Evolutionary conservation across 2,329 filamentous ascomycete species (phyloP).

Genomic region (Apiospora sp.): DNA sequence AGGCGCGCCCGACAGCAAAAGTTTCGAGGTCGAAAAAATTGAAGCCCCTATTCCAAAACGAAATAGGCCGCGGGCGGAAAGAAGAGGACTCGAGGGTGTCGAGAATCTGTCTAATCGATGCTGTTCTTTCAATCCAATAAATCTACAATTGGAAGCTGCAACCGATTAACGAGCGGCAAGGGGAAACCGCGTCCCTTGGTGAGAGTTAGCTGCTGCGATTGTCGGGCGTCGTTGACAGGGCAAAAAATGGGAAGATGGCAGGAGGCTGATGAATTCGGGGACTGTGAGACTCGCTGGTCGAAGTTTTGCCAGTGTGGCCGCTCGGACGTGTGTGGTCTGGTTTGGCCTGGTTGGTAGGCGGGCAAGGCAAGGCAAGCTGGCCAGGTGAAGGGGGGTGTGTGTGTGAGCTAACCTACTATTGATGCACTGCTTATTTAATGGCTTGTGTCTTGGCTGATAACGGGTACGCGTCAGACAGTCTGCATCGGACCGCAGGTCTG

Average conservation of each 20-base stretch:
- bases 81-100: slow-evolving; percentile 26
- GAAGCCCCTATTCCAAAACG: slow-evolving; percentile 32
- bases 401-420: not conserved
- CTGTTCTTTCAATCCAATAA: slow-evolving; percentile 3
- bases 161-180: slow-evolving; percentile 41
- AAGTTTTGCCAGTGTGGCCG: slow-evolving; percentile 18
- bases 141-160: slow-evolving; percentile 26
- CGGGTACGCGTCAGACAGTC: slow-evolving; percentile 16
- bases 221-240: slow-evolving; percentile 5
- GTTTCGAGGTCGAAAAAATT: not conserved
- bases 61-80: not conserved
- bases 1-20: slow-evolving; percentile 11
- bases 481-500: slow-evolving; percentile 9
- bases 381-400: not conserved
- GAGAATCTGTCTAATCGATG: slow-evolving; percentile 31
- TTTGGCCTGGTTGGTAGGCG: slow-evolving; percentile 6
- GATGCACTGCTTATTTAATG: slow-evolving; percentile 11
- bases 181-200: slow-evolving; percentile 29
- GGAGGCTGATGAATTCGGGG: slow-evolving; percentile 18
- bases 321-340: slow-evolving; percentile 9
- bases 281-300: slow-evolving; percentile 21
- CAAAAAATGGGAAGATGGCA: not conserved
- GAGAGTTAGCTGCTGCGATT: slow-evolving; percentile 13
- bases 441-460: slow-evolving; percentile 21
- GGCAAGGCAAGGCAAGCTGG: slow-evolving; percentile 5